These are phyloP conservation scores for Candida maesae DNA, from an alignment of 805 yeast genomes.

Conservation along the genomic window DNA sequence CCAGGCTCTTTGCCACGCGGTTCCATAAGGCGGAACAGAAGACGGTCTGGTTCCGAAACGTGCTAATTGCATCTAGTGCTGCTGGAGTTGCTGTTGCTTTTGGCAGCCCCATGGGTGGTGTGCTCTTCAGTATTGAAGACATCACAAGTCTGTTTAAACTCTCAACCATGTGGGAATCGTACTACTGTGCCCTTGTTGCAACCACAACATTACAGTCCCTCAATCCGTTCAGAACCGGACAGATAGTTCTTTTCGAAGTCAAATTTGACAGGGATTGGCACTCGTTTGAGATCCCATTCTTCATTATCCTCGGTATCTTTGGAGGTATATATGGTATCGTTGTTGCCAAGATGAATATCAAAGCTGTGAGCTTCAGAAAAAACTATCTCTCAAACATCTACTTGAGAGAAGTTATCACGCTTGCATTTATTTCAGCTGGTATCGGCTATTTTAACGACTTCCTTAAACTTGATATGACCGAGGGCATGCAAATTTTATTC, in stretches of 20 bases:
- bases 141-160: constrained; percentile 71
- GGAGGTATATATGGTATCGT: constrained; percentile 90
- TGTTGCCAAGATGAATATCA: constrained; percentile 70
- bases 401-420: constrained; percentile 62
- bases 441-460: constrained; percentile 83
- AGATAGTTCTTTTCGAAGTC: constrained; percentile 90
- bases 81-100: constrained; percentile 99
- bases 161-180: constrained; percentile 84
- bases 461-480: constrained; percentile 88
- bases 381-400: constrained; percentile 53
- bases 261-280: constrained; percentile 85
- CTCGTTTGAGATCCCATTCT: constrained; percentile 77
- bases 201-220: constrained; percentile 74
- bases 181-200: constrained; percentile 86
- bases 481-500: constrained; percentile 85
- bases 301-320: constrained; percentile 74
- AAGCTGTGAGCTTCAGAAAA: constrained; percentile 75
- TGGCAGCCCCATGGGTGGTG: constrained; percentile 97
- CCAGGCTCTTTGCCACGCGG: constrained; percentile 23
- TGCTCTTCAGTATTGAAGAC: constrained; percentile 88
- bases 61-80: constrained; percentile 83
- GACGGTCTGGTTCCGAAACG: constrained; percentile 21
- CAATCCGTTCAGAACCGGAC: constrained; percentile 94
- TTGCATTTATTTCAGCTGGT: constrained; percentile 68
- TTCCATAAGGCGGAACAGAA: constrained; percentile 11